A percentile compares a stretch with the other conserved stretches of the same genome.
phyloP scores from a whole-genome alignment of 192 early-diverging fungal genomes.

The Linnemannia exigua region DNA sequence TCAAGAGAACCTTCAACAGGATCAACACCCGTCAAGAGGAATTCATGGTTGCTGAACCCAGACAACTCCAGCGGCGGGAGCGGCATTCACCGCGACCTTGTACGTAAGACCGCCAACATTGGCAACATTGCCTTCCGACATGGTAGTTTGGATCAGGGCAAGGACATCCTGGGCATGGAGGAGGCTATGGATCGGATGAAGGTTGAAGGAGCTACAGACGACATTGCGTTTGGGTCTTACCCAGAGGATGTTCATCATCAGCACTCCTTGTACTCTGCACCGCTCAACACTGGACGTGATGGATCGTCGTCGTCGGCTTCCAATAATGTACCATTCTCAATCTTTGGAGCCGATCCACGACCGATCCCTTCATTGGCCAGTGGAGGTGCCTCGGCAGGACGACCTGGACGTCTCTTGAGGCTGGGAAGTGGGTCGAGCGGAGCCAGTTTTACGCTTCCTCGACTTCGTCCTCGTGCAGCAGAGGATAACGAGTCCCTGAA shows the following conservation, averaged over 20 bases:
- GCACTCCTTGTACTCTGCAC: slow-evolving; percentile 50
- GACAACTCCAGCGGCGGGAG: slow-evolving; percentile 12
- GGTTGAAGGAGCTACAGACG: slow-evolving; percentile 10
- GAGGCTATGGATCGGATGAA: slow-evolving; percentile 34
- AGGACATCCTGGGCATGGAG: slow-evolving; percentile 47
- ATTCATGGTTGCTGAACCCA: slow-evolving; percentile 24
- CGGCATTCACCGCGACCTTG: not conserved
- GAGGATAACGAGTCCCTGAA: slow-evolving; percentile 49
- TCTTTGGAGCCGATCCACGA: slow-evolving; percentile 23
- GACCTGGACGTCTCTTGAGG: slow-evolving; percentile 19
- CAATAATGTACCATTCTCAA: not conserved
- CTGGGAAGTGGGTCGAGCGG: slow-evolving; percentile 37
- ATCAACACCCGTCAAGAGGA: slow-evolving; percentile 12
- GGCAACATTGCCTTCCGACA: slow-evolving; percentile 45
- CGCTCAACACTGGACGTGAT: slow-evolving; percentile 26
- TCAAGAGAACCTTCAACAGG: not conserved
- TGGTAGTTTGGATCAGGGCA: slow-evolving; percentile 54
- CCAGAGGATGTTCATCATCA: slow-evolving; percentile 55
- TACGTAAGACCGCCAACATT: slow-evolving; percentile 21
- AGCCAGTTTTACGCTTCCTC: slow-evolving; percentile 26
- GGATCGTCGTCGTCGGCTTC: not conserved
- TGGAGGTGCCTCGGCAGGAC: slow-evolving; percentile 15
- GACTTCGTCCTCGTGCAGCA: slow-evolving; percentile 27
- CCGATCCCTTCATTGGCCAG: slow-evolving; percentile 27
- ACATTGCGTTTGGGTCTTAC: slow-evolving; percentile 45